Conservation (phyloP, 257 asterid species). For the Petunia axillaris region DNA sequence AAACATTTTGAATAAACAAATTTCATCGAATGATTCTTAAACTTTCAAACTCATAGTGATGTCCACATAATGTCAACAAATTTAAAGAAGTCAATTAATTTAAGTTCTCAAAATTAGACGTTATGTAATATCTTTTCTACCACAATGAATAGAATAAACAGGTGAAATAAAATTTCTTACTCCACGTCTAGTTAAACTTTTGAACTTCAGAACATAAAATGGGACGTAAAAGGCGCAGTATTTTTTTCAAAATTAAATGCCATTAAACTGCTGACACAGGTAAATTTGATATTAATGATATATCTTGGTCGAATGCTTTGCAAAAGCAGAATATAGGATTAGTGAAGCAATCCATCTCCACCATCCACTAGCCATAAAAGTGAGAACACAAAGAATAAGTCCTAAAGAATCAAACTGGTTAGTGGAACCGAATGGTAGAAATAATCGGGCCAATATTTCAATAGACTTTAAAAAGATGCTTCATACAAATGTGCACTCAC, state of each 20-base stretch:
- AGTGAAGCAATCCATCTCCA: not conserved
- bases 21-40: not conserved
- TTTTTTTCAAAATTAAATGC: not conserved
- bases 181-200: not conserved
- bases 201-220: not conserved
- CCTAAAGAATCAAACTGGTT: conserved; percentile 35
- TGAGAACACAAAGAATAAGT: not conserved
- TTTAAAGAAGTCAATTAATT: not conserved
- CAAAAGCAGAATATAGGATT: not conserved
- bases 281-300: conserved; percentile 2
- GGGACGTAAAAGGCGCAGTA: not conserved
- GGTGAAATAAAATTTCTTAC: not conserved
- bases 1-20: not conserved
- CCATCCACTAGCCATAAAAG: conserved; percentile 34
- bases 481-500: conserved; percentile 21
- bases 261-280: not conserved
- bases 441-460: conserved; percentile 38
- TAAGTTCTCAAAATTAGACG: not conserved
- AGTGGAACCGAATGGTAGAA: conserved; percentile 36
- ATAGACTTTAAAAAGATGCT: conserved; percentile 29
- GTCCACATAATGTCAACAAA: not conserved
- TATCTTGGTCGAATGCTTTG: not conserved
- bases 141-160: not conserved
- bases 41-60: not conserved
- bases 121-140: not conserved